phyloP scores from a whole-genome alignment of 805 yeast species.

The Metschnikowia similis region DNA sequence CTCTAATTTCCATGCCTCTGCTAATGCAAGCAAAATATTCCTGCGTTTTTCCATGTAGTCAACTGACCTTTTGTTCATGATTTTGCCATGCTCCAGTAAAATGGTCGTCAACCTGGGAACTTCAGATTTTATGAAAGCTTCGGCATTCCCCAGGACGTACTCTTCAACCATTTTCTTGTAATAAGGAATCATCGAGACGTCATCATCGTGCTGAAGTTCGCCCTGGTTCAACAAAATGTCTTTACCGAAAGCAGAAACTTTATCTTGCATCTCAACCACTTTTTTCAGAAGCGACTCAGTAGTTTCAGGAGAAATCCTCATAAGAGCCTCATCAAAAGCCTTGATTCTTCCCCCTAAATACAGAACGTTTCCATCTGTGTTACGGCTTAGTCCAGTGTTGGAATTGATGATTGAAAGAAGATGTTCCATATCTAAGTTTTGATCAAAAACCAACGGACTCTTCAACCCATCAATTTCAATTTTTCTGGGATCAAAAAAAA shows the following conservation, averaged over 20 bases:
- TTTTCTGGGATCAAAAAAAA: conserved; percentile 37
- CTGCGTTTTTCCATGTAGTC: conserved; percentile 51
- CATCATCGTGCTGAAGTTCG: conserved; percentile 15
- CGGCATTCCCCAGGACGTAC: conserved; percentile 40
- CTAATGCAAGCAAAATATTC: conserved; percentile 40
- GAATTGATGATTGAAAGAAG: conserved; percentile 27
- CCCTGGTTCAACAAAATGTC: conserved; percentile 12
- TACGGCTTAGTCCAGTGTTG: conserved; percentile 25
- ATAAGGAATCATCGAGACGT: conserved; percentile 32
- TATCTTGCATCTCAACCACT: conserved; percentile 11
- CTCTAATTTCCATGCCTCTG: conserved; percentile 1
- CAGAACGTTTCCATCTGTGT: conserved; percentile 29
- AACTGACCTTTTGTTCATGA: conserved; percentile 35
- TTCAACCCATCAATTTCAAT: conserved; percentile 21
- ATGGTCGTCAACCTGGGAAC: conserved; percentile 40
- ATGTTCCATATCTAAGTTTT: conserved; percentile 18
- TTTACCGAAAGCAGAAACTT: conserved; percentile 8
- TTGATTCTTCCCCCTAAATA: conserved; percentile 30
- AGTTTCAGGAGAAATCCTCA: neutral
- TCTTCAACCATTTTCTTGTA: conserved; percentile 46
- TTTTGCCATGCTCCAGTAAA: conserved; percentile 29
- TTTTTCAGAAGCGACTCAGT: conserved; percentile 4
- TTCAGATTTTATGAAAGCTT: conserved; percentile 28
- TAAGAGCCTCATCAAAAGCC: conserved; percentile 17
- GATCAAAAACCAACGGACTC: conserved; percentile 26